Evolutionary conservation across 2,329 filamentous ascomycete species (phyloP).

Genomic region (Aureobasidium sp.): DNA sequence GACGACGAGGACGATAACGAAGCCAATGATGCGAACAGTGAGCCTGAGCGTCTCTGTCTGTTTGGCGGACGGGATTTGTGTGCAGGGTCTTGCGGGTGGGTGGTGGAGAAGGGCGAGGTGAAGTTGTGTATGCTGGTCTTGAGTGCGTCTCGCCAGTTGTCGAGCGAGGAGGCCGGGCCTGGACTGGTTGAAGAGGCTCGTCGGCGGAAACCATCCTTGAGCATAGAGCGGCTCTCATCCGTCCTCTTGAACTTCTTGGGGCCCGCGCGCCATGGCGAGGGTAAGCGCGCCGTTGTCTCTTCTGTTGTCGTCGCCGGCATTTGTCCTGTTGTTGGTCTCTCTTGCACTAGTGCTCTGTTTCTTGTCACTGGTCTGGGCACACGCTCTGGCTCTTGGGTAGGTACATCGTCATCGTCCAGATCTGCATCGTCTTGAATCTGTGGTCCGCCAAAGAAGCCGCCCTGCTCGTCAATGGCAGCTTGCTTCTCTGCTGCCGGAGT

Average conservation of each 20-base stretch:
- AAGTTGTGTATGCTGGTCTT: slow-evolving; percentile 24
- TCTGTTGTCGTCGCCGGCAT: not conserved
- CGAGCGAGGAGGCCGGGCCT: slow-evolving; percentile 13
- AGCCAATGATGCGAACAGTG: slow-evolving; percentile 6
- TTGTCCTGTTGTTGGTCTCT: not conserved
- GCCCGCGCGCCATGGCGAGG: slow-evolving; percentile 39
- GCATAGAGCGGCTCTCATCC: slow-evolving; percentile 29
- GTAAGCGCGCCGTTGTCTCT: slow-evolving; percentile 23
- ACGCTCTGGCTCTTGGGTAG: slow-evolving; percentile 6
- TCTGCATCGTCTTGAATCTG: slow-evolving; percentile 13
- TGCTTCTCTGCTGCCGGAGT: slow-evolving; percentile 53
- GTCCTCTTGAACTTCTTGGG: slow-evolving; percentile 30
- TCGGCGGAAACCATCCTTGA: slow-evolving; percentile 33
- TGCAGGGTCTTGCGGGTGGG: slow-evolving; percentile 16
- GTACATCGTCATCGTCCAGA: slow-evolving; percentile 14
- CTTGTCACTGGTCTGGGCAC: not conserved
- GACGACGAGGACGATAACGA: not conserved
- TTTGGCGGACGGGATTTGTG: slow-evolving; percentile 11
- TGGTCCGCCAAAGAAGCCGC: slow-evolving; percentile 38
- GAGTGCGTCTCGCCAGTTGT: slow-evolving; percentile 22
- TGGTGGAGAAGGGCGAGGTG: slow-evolving; percentile 20
- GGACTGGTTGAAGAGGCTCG: slow-evolving; percentile 29
- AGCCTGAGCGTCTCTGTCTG: slow-evolving; percentile 11
- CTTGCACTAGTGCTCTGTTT: not conserved
- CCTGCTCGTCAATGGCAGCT: slow-evolving; percentile 44